Conservation (phyloP, 2,329 filamentous ascomycete genomes). For the Orbilia blumenaviensis region DNA sequence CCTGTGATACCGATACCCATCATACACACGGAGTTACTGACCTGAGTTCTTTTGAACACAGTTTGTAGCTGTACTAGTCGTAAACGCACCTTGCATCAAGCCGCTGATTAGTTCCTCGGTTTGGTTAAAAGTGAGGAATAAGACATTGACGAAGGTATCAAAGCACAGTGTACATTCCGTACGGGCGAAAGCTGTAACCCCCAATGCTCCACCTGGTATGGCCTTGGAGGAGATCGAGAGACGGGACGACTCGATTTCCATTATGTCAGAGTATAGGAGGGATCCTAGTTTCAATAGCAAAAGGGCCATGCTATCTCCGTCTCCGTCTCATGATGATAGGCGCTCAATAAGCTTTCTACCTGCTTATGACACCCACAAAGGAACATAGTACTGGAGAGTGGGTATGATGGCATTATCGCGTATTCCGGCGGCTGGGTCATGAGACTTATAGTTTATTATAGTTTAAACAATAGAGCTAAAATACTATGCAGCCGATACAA, state of each 20-base stretch:
- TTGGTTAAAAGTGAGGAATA: conserved; percentile 42
- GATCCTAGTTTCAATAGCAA: conserved; percentile 51
- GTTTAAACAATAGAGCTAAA: too few species aligned
- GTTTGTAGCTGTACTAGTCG: conserved; percentile 49
- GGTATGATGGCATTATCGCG: too few species aligned
- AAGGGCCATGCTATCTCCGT: conserved; percentile 40
- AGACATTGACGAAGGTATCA: conserved; percentile 41
- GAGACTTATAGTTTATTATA: too few species aligned
- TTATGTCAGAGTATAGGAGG: conserved; percentile 40
- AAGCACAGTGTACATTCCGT: conserved; percentile 44
- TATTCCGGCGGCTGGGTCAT: too few species aligned
- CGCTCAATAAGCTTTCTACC: conserved; percentile 32
- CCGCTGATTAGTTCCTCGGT: conserved; percentile 49
- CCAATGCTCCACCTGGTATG: not conserved
- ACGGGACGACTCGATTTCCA: conserved; percentile 28
- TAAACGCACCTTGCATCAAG: conserved; percentile 52
- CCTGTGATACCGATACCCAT: not conserved
- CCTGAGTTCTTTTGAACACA: not conserved
- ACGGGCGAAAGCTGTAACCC: not conserved
- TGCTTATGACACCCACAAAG: conserved; percentile 9
- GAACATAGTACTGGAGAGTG: too few species aligned
- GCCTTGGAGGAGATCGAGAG: conserved; percentile 14
- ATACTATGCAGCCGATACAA: not conserved
- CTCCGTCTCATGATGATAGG: conserved; percentile 22
- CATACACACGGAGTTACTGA: not conserved